A percentile compares a stretch with the other conserved stretches of the same genome.
Evolutionary conservation across 2,329 filamentous ascomycete species (phyloP).

Genomic region (Colletotrichum acutatum): DNA sequence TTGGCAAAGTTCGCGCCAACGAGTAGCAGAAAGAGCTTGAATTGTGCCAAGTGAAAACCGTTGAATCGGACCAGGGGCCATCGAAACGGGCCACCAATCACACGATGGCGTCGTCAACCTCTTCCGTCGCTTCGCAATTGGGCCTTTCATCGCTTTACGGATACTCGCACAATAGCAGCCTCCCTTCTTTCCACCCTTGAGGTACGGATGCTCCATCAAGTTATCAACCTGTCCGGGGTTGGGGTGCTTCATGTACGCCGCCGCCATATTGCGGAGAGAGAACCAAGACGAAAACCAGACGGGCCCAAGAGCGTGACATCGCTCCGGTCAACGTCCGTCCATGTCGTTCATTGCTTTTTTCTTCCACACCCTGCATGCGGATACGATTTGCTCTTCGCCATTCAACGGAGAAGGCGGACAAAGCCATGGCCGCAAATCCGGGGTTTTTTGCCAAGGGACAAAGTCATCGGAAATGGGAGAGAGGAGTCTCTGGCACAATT

Average conservation of each 20-base stretch:
- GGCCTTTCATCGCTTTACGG: neutral
- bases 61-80: neutral
- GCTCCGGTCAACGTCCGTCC: conserved; percentile 25
- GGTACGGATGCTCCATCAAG: too few species aligned
- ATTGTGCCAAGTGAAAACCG: conserved; percentile 19
- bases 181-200: too few species aligned
- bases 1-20: conserved; percentile 16
- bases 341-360: neutral
- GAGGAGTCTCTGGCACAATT: neutral
- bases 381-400: neutral
- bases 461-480: neutral
- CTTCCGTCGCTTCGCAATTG: neutral
- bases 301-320: conserved; percentile 19
- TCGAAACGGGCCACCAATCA: conserved; percentile 11
- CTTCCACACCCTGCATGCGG: neutral
- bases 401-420: neutral
- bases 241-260: neutral
- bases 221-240: neutral
- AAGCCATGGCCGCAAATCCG: neutral
- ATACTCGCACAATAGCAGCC: neutral
- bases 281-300: neutral
- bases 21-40: conserved; percentile 27
- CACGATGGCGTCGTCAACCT: neutral
- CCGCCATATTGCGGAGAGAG: conserved; percentile 19
- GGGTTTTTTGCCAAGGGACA: neutral